These are phyloP conservation scores for Globisporangium ultimum DNA, from an alignment of 352 stramenopile genomes.

Conservation along the genomic window DNA sequence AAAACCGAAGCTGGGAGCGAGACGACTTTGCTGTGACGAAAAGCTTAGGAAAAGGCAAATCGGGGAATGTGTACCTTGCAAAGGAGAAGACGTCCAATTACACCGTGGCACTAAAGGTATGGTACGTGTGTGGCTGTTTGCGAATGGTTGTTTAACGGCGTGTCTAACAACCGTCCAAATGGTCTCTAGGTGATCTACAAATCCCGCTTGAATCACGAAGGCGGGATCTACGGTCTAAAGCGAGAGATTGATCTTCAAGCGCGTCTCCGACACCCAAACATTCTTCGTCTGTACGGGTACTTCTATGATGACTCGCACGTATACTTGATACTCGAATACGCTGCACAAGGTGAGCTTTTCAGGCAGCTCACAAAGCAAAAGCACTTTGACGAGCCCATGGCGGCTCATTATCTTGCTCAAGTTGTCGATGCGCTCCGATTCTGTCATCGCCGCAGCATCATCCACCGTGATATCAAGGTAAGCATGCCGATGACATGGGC, in stretches of 20 bases:
- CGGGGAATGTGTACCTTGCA: constrained; percentile 82
- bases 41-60: constrained; percentile 83
- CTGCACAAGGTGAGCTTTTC: constrained; percentile 76
- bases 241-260: constrained; percentile 85
- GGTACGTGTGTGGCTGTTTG: background rate
- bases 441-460: constrained; percentile 73
- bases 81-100: constrained; percentile 64
- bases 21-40: constrained; percentile 78
- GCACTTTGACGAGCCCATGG: constrained; percentile 45
- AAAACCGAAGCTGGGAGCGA: constrained; percentile 66
- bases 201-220: constrained; percentile 51
- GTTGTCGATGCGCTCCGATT: constrained; percentile 75
- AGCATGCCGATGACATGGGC: background rate
- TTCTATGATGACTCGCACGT: constrained; percentile 84
- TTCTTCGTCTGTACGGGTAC: constrained; percentile 76
- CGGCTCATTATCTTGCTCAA: constrained; percentile 73
- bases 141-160: background rate
- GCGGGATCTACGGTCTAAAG: constrained; percentile 58
- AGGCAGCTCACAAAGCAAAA: constrained; percentile 63
- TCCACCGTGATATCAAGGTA: constrained; percentile 89
- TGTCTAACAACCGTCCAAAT: background rate
- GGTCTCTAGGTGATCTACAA: constrained; percentile 59
- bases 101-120: constrained; percentile 80
- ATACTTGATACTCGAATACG: constrained; percentile 85
- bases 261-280: constrained; percentile 68